These are phyloP conservation scores for Erythrobasidium hasegawianum DNA, from an alignment of 1,284 basidiomycete species.

Conservation along the genomic window DNA sequence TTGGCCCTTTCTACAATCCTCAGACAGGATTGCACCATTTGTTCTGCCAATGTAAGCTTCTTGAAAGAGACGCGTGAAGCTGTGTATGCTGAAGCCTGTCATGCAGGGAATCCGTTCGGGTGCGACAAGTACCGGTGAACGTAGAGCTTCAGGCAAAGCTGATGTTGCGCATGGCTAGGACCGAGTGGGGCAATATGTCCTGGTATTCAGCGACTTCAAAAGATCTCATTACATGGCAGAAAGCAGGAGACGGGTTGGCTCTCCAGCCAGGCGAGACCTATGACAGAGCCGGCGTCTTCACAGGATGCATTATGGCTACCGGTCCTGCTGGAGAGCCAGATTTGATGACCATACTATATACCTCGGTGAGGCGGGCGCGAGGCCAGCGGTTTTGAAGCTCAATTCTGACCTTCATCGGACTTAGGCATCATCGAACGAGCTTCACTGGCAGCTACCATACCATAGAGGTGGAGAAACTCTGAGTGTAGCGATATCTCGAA, in stretches of 20 bases:
- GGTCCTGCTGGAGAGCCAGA: not conserved
- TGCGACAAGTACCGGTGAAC: no score
- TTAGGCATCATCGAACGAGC: no score
- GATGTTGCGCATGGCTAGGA: no score
- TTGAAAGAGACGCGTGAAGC: no score
- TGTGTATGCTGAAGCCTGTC: no score
- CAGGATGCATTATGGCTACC: not conserved
- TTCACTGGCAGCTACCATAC: conserved; percentile 12
- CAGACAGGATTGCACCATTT: not conserved
- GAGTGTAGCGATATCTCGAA: conserved; percentile 1
- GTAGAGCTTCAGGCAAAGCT: no score
- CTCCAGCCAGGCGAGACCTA: not conserved
- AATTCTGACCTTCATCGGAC: no score
- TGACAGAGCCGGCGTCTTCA: conserved; percentile 5
- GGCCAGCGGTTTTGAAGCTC: no score
- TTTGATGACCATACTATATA: conserved; percentile 5
- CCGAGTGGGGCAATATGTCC: conserved; percentile 14
- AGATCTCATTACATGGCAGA: not conserved
- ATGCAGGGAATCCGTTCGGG: no score
- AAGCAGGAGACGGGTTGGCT: not conserved
- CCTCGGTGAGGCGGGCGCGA: not conserved
- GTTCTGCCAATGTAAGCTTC: conserved; percentile 7
- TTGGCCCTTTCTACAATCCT: conserved; percentile 1
- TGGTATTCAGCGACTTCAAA: conserved; percentile 6
- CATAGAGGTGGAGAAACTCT: conserved; percentile 6